Evolutionary conservation across 75 land plant species (phyloP).

Genomic region (Ceratopteris richardii): DNA sequence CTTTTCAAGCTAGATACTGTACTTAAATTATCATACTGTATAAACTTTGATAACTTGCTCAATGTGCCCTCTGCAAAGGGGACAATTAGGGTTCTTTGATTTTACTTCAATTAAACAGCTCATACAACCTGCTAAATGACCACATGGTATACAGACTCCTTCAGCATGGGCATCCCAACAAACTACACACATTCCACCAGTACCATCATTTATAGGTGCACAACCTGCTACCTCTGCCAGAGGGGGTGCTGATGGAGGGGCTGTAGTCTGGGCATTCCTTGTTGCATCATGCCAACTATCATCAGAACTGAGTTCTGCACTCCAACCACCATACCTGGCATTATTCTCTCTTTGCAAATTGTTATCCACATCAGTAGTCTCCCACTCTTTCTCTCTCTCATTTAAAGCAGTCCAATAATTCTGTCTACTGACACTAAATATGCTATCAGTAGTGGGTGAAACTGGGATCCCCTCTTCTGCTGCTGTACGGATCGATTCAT

Average conservation of each 20-base stretch:
- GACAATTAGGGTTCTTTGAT: conserved; percentile 83
- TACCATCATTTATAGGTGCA: too few species aligned
- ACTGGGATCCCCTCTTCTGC: conserved; percentile 35
- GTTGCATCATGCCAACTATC: too few species aligned
- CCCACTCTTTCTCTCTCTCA: too few species aligned
- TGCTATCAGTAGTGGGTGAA: not conserved
- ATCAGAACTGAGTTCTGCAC: too few species aligned
- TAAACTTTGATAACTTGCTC: conserved; percentile 78
- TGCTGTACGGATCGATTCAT: conserved; percentile 66
- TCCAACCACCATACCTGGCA: too few species aligned
- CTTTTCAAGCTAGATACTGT: too few species aligned
- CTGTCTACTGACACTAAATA: too few species aligned
- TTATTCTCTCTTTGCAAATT: too few species aligned
- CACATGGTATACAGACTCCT: conserved; percentile 93
- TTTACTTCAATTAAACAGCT: conserved; percentile 81
- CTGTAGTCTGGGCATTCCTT: not conserved
- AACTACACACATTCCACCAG: conserved; percentile 52
- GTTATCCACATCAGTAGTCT: too few species aligned
- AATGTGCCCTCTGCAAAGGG: conserved; percentile 79
- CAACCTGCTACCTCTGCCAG: conserved; percentile 9
- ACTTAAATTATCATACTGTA: conserved; percentile 38
- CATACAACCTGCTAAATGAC: conserved; percentile 98
- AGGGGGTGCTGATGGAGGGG: conserved; percentile 70
- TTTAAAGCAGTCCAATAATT: too few species aligned
- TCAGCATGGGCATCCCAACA: conserved; percentile 89